Percentiles rank a stretch among this genome's conserved stretches.
Conservation (phyloP, 441 rosid genomes). For the Corymbia calophylla region DNA sequence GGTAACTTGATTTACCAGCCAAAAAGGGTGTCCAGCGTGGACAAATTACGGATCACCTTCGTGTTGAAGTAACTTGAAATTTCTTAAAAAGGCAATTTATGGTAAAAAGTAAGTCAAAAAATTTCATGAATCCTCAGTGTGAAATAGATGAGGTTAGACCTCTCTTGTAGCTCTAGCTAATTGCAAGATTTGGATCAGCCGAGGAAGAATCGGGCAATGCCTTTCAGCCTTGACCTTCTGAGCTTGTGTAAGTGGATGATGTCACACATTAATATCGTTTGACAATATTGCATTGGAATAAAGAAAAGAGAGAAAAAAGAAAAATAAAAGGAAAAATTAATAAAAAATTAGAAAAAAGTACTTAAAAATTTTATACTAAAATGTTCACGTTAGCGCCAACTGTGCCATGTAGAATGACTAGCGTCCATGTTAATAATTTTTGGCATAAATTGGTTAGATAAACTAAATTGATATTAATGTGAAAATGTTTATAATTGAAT, state of each 20-base stretch:
- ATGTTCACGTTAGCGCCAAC: no score
- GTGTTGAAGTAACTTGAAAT: background rate
- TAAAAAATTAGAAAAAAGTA: no score
- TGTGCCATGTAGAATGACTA: no score
- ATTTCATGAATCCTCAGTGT: background rate
- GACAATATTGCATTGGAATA: background rate
- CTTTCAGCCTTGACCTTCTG: background rate
- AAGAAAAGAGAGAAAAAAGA: no score
- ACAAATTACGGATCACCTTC: background rate
- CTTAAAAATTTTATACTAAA: no score
- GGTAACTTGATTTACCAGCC: background rate
- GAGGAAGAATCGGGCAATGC: background rate
- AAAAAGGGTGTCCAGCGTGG: background rate
- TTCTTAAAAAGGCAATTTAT: background rate
- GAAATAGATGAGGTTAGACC: background rate
- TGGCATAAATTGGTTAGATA: no score
- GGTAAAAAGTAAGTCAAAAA: fast-evolving
- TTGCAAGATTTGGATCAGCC: background rate
- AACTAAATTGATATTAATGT: no score
- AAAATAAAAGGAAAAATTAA: no score
- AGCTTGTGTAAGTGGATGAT: background rate
- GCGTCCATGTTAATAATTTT: no score
- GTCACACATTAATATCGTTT: background rate
- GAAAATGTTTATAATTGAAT: no score
- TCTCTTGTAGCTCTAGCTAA: background rate